Percentiles rank a stretch among this genome's conserved stretches.
Conservation (phyloP, 192 early-diverging fungal species). For the Oehlia diaphana region DNA sequence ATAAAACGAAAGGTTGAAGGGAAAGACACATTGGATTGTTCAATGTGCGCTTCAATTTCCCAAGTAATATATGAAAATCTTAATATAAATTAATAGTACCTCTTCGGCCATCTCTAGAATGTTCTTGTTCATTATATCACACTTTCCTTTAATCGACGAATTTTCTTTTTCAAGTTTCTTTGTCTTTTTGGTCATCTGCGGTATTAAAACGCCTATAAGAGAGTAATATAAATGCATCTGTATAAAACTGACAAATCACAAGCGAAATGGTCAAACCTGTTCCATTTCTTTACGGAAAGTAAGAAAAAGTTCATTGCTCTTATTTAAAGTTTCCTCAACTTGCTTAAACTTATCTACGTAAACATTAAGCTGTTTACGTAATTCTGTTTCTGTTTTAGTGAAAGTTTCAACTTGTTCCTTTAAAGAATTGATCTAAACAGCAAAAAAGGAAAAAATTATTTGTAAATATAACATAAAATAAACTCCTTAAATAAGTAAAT, state of each 20-base stretch:
- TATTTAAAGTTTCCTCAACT: conserved; percentile 67
- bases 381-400: conserved; percentile 56
- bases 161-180: conserved; percentile 61
- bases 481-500: not conserved
- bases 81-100: conserved; percentile 13
- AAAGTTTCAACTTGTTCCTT: conserved; percentile 50
- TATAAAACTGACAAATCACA: not conserved
- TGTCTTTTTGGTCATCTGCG: conserved; percentile 61
- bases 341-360: conserved; percentile 68
- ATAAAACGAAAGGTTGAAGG: not conserved
- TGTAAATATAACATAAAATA: not conserved
- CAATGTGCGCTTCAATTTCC: too few relatives aligned
- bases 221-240: conserved; percentile 10
- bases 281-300: conserved; percentile 69
- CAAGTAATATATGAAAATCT: not conserved
- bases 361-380: conserved; percentile 55
- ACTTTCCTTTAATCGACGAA: conserved; percentile 48
- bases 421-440: conserved; percentile 31
- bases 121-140: conserved; percentile 61
- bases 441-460: not conserved
- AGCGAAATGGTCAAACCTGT: conserved; percentile 27
- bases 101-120: conserved; percentile 63
- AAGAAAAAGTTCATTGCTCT: conserved; percentile 62
- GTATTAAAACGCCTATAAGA: conserved; percentile 24
- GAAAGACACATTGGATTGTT: too few relatives aligned